These are phyloP conservation scores for Daedaleopsis nitida DNA, from an alignment of 768 basidiomycete genomes.

Conservation along the genomic window DNA sequence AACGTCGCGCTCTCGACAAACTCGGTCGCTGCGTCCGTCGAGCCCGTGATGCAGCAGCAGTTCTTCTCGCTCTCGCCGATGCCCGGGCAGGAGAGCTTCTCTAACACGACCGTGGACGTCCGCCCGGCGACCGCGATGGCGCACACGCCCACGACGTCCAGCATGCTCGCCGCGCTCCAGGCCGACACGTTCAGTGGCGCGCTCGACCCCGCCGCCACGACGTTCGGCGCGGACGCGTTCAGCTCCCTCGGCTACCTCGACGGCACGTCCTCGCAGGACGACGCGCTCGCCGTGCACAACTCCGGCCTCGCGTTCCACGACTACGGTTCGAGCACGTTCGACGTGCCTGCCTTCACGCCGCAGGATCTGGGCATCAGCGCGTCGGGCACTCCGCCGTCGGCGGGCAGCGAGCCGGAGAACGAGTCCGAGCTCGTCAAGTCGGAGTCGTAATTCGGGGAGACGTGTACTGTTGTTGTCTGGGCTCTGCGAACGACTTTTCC, in stretches of 20 bases:
- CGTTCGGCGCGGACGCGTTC: conserved; percentile 71
- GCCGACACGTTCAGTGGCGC: conserved; percentile 72
- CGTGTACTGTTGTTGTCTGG: conserved; percentile 2
- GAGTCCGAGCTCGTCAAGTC: conserved; percentile 69
- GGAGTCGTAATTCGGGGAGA: conserved; percentile 45
- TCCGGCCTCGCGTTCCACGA: conserved; percentile 72
- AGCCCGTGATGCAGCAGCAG: conserved; percentile 89
- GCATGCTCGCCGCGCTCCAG: conserved; percentile 88
- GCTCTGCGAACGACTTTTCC: conserved; percentile 11
- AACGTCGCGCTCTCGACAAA: conserved; percentile 88
- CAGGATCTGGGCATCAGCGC: conserved; percentile 66
- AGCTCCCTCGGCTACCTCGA: conserved; percentile 78
- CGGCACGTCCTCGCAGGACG: conserved; percentile 63
- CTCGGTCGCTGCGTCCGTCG: conserved; percentile 89
- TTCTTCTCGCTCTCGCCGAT: conserved; percentile 88
- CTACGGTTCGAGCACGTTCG: conserved; percentile 63
- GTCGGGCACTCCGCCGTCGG: conserved; percentile 39
- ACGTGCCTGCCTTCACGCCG: conserved; percentile 66
- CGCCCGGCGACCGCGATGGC: conserved; percentile 66
- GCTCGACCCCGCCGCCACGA: conserved; percentile 62
- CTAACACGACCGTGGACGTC: conserved; percentile 55
- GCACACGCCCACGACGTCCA: conserved; percentile 85
- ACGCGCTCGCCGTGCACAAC: conserved; percentile 62
- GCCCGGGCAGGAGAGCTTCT: conserved; percentile 81
- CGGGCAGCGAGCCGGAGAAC: conserved; percentile 58